Evolutionary conservation across 441 rosid genomes (phyloP).

Genomic region (Syzygium syzygioides): DNA sequence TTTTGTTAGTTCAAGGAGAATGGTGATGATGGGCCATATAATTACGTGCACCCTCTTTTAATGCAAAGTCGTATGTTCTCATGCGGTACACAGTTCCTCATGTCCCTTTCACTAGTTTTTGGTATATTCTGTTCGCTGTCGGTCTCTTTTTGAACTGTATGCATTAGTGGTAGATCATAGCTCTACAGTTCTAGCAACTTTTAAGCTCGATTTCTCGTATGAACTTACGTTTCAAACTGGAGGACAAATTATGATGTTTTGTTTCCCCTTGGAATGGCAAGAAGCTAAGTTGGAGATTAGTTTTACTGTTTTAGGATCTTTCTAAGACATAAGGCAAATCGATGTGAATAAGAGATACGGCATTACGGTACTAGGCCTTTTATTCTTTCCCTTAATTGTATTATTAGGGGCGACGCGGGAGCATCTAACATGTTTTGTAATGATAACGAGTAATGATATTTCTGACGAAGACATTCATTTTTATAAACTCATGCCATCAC

Average conservation of each 20-base stretch:
- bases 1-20: not conserved
- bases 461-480: not conserved
- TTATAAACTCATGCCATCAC: not conserved
- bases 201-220: not conserved
- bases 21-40: not conserved
- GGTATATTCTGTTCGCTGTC: not conserved
- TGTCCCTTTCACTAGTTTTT: not conserved
- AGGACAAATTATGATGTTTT: not conserved
- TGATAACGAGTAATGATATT: not conserved
- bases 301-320: not conserved
- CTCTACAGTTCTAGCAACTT: not conserved
- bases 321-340: not conserved
- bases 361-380: not conserved
- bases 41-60: not conserved
- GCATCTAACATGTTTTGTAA: not conserved
- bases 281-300: not conserved
- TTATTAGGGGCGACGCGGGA: not conserved
- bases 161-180: not conserved
- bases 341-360: not conserved
- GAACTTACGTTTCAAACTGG: not conserved
- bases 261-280: not conserved
- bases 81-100: not conserved
- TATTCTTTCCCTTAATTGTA: not conserved
- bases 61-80: not conserved
- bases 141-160: not conserved